Evolutionary conservation across 73 alveolate species (phyloP).

Genomic region (Paramecium tetraurelia): DNA sequence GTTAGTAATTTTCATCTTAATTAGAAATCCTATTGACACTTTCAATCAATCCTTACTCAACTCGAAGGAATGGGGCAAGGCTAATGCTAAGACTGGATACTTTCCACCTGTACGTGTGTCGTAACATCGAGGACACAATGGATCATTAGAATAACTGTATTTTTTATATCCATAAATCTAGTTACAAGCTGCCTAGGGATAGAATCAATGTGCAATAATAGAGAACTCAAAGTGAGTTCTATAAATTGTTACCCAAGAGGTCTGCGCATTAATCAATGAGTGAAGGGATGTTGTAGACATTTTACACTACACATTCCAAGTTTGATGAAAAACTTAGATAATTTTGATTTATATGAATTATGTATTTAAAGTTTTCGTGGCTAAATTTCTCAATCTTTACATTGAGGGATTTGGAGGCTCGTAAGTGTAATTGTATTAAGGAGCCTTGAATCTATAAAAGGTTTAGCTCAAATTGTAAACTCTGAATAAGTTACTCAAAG

Average conservation of each 20-base stretch:
- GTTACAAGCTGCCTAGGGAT: neutral
- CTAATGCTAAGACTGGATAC: neutral
- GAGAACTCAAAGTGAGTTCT: neutral
- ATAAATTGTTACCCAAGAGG: neutral
- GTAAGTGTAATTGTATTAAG: neutral
- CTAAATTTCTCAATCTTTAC: slow-evolving; percentile 42
- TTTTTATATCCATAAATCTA: neutral
- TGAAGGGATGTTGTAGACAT: slow-evolving; percentile 1
- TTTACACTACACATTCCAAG: slow-evolving; percentile 36
- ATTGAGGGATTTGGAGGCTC: slow-evolving; percentile 39
- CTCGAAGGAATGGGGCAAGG: slow-evolving; percentile 13
- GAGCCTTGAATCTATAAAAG: slow-evolving; percentile 38
- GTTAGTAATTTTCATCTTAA: neutral
- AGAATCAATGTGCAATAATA: neutral
- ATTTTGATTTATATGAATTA: slow-evolving; percentile 42
- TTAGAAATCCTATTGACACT: slow-evolving; percentile 27
- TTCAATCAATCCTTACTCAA: neutral
- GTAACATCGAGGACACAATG: neutral
- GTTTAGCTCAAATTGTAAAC: slow-evolving; percentile 33
- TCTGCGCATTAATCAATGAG: neutral
- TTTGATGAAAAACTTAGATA: slow-evolving; percentile 44
- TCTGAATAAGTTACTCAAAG: neutral
- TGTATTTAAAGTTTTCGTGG: slow-evolving; percentile 40
- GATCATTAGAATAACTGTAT: slow-evolving; percentile 28
- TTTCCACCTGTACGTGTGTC: neutral